Percentiles rank a stretch among this genome's conserved stretches.
These are phyloP conservation scores for Neohortaea acidophila DNA, from an alignment of 495 filamentous ascomycete genomes.

Conservation along the genomic window DNA sequence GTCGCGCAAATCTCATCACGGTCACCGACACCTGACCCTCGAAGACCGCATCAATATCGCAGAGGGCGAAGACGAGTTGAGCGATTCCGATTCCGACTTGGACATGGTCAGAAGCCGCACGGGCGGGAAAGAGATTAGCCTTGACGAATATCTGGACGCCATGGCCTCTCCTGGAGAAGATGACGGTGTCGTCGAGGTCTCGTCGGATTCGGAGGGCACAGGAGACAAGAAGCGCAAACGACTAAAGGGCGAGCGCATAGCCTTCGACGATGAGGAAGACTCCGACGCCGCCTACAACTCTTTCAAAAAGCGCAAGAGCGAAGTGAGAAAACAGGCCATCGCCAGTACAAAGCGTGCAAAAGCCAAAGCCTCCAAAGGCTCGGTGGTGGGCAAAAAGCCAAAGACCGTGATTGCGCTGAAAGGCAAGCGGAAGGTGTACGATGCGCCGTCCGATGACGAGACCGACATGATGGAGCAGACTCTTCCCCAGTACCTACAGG, in stretches of 20 bases:
- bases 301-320: constrained; percentile 44
- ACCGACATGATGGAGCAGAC: constrained; percentile 39
- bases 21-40: constrained; percentile 3
- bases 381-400: constrained; percentile 22
- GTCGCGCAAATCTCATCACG: constrained; percentile 3
- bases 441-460: constrained; percentile 33
- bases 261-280: constrained; percentile 28
- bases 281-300: constrained; percentile 38
- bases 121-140: constrained; percentile 2
- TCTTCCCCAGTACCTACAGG: constrained; percentile 43
- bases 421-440: background rate
- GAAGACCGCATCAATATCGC: constrained; percentile 11
- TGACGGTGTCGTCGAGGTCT: constrained; percentile 3
- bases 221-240: background rate
- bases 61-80: constrained; percentile 15
- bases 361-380: constrained; percentile 25
- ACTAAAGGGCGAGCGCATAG: constrained; percentile 11
- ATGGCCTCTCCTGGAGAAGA: background rate
- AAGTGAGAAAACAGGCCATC: constrained; percentile 38
- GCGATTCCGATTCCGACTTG: constrained; percentile 9
- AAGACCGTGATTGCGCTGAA: constrained; percentile 23
- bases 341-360: constrained; percentile 36
- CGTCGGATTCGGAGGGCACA: constrained; percentile 1
- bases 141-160: constrained; percentile 12
- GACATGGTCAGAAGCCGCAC: constrained; percentile 5